These are phyloP conservation scores for Pichia sp. DNA, from an alignment of 1,139 yeast species.

Conservation along the genomic window DNA sequence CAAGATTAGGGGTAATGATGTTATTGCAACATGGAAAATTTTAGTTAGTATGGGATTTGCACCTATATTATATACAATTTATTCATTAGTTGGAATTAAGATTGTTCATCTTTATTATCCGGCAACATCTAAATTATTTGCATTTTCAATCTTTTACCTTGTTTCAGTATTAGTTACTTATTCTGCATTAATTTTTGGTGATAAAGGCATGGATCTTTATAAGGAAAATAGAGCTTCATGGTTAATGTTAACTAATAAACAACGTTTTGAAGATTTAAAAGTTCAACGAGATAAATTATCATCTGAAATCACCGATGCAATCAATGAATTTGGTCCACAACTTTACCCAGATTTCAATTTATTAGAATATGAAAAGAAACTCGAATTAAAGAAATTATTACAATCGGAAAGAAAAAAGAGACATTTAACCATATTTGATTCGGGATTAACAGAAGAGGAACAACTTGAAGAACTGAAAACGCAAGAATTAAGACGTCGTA, in stretches of 20 bases:
- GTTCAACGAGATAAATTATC: constrained; percentile 49
- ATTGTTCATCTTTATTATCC: constrained; percentile 33
- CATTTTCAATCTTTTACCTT: constrained; percentile 46
- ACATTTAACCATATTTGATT: constrained; percentile 33
- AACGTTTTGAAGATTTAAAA: constrained; percentile 51
- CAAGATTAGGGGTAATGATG: constrained; percentile 86
- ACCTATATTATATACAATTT: constrained; percentile 74
- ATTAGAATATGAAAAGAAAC: constrained; percentile 40
- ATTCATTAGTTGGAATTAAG: constrained; percentile 63
- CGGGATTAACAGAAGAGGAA: constrained; percentile 43
- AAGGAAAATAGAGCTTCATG: constrained; percentile 80
- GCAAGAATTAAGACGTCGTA: constrained; percentile 43
- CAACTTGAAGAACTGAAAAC: constrained; percentile 54
- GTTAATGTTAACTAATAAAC: constrained; percentile 58
- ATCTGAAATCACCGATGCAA: constrained; percentile 55
- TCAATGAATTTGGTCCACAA: constrained; percentile 69
- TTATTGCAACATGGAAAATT: constrained; percentile 93
- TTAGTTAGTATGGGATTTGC: constrained; percentile 84
- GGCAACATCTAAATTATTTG: constrained; percentile 24
- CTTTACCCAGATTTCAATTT: constrained; percentile 72
- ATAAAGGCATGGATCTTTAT: constrained; percentile 82
- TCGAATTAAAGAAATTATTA: constrained; percentile 41
- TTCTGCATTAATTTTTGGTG: constrained; percentile 85
- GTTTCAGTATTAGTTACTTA: constrained; percentile 70
- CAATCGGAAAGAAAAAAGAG: constrained; percentile 35